Base-by-base conservation (phyloP, 441 rosid genomes). In the Gossypium trilobum region DNA sequence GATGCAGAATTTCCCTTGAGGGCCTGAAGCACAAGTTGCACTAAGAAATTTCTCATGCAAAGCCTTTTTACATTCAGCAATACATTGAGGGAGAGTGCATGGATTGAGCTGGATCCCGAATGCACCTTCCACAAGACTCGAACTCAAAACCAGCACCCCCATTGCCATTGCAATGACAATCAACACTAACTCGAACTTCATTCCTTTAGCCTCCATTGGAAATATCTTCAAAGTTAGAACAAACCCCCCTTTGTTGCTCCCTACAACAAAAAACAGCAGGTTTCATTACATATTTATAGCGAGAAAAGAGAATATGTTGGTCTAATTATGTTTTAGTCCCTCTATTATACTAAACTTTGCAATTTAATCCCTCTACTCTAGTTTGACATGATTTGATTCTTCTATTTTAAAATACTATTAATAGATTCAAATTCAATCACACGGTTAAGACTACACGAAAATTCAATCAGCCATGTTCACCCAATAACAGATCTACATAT, bases 1-100 rank as follows among this genome's bases (percentile, higher is more conserved):
- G 78, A 73, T 69, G 70, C 83, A 75, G 79, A 79, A 81, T 44
- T 75, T 81, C 2, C 79, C 83, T 20, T 69, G 79, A 46, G 79
- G 66, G 39, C 79, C 74, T 0, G 73, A 59, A 1, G 74, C 72
- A 51, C 87, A 75, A 4, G 83, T 73, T 57, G 83, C 85, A 16
- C 83, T 75, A 3, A 79, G 64, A 20, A 25, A 77, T 77, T 77
- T 83, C 46, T 56, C 78, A 31, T 74, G 77, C 50, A 79, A 52
- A n/a, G 48, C 71, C 19, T 79, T 84, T 23, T 75, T 74, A 80
- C 83, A 76, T 17, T 54, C 79, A 23, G 80, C 85, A 29, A 76
- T 74, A 54, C 87, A 84, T 29, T n/a, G 52, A 13, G 78, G 58
- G 25, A 81, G 71, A 16, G 79, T 79, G 79, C 82, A 81, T 51